Base-by-base conservation (phyloP, 768 basidiomycete species). In the Tulasnella sp. region DNA sequence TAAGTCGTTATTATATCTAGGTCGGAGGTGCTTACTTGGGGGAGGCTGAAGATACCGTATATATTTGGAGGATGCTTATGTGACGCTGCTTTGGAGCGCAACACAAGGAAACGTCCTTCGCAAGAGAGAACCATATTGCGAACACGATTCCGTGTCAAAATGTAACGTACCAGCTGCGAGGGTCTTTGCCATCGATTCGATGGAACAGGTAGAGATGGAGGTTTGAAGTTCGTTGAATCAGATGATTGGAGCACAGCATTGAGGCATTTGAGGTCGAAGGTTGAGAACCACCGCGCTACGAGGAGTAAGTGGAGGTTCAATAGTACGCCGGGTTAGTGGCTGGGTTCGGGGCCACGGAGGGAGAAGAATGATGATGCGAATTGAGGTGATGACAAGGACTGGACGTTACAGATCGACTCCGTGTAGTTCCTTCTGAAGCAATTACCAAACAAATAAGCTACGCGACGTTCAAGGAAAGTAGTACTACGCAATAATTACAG, bases 31-130 rank as follows among this genome's bases (percentile, higher is more conserved):
- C n/a, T n/a, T n/a, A n/a, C n/a, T n/a, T n/a, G n/a, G n/a, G n/a
- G n/a, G n/a, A n/a, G n/a, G n/a, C 37, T 99, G 90, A 99, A 99
- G 88, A 99, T 99, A 98, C n/a, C n/a, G n/a, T n/a, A 96, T 97
- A 1, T 98, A 97, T 87, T 87, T 99, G 80, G 90, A 96, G 64
- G 98, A 99, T 86, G 97, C 99, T 78, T 95, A 95, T 37, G 37
- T 37, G 37, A 82, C 89, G 96, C 31, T 86, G 99, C 8, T 99
- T 98, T 84, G 94, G 94, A 7, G 64, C 44, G 20, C n/a, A 40
- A 8, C 91, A 92, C 50, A 88, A 90, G 82, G 93, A 91, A 82
- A 93, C 96, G 0, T 99, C 99, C 87, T 99, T 97, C 84, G 95
- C 96, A 54, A 98, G 98, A 2, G 98, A 98, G 8, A 99, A 99